These are phyloP conservation scores for Ilyonectria destructans DNA, from an alignment of 2,329 filamentous ascomycete species.

Conservation along the genomic window DNA sequence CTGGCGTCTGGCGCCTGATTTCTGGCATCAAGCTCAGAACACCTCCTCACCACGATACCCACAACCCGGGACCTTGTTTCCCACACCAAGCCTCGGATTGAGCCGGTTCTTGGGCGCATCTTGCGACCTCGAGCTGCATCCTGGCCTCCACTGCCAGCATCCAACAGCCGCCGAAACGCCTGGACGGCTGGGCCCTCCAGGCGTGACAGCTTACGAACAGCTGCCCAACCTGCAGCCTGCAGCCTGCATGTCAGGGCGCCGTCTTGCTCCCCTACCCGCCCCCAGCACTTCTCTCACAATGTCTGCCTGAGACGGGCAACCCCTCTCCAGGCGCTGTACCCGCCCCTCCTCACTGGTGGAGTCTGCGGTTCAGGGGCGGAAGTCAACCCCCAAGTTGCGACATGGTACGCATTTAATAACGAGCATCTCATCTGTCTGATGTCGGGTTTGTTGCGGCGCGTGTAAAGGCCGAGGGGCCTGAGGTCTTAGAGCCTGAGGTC, in stretches of 20 bases:
- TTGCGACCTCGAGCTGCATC: neutral
- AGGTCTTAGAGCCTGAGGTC: neutral
- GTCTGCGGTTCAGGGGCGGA: slow-evolving; percentile 28
- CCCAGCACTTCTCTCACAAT: slow-evolving; percentile 31
- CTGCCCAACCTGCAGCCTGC: slow-evolving; percentile 7
- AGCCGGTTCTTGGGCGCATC: slow-evolving; percentile 15
- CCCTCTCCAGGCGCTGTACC: slow-evolving; percentile 28
- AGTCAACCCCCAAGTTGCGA: slow-evolving; percentile 19
- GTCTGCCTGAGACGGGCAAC: slow-evolving; percentile 26
- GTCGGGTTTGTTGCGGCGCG: slow-evolving; percentile 7
- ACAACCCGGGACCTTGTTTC: slow-evolving; percentile 17
- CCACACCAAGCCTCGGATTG: slow-evolving; percentile 16
- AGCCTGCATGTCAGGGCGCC: slow-evolving; percentile 14
- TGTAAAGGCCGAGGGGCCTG: slow-evolving; percentile 5
- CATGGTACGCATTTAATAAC: slow-evolving; percentile 3
- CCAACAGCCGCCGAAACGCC: neutral
- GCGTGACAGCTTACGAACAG: slow-evolving; percentile 3
- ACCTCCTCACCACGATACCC: slow-evolving; percentile 11
- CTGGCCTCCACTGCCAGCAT: neutral
- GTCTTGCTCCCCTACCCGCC: neutral
- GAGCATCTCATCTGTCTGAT: neutral
- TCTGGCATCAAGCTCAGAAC: slow-evolving; percentile 16
- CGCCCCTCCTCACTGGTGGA: slow-evolving; percentile 27
- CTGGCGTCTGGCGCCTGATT: slow-evolving; percentile 10
- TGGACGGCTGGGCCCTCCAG: neutral